Evolutionary conservation across 1,284 basidiomycete genomes (phyloP), one percentile per base, ranked within the genome.

Genomic region (Pseudozyma thailandica): DNA sequence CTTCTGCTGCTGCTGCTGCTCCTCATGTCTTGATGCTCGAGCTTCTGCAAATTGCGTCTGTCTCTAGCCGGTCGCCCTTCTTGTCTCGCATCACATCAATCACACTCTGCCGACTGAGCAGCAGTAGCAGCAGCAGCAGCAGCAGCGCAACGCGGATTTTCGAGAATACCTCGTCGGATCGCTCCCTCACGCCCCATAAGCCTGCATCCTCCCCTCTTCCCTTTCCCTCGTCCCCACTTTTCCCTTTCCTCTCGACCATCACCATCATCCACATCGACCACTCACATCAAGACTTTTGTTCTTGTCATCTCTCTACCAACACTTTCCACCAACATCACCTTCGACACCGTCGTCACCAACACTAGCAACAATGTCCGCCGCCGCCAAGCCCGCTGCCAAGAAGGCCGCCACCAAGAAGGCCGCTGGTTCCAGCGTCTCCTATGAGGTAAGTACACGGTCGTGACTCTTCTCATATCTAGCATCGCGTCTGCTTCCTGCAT

Each of bases 401-500:
- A 77, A 75, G 74, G 68, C 74, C 60, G 65, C 66, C 63, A 42
- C 72, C 48, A 77, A 76, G 74, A 73, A 73, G 68, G 57, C 69
- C 51, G 55, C 63, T 50, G 52, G 58, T 23, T 60, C 68, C 53
- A 50, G 53, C 48, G 57, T 72, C 47, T 62, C 77, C 46, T 78
- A 78, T 58, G 75, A 78, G 63, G 74, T 75, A 65, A 68, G 65
- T 68, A 18, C 1, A 15, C 13, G 23, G 33, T 18, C 35, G 2
- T 18, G 13, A 8, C 6, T 21, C 6, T 7, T 15, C 30, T 33
- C 46, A 47, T 27, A 25, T 45, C 15, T 41, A 25, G 44, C 44
- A 18, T 18, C 44, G 20, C 25, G 21, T 18, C 15, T 9, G 12
- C 15, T 3, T 6, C 13, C 33, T 28, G 25, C 10, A 41, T 16